A percentile compares a stretch with the other conserved stretches of the same genome.
These are phyloP conservation scores for Balansia obtecta DNA, from an alignment of 2,329 filamentous ascomycete species.

Conservation along the genomic window DNA sequence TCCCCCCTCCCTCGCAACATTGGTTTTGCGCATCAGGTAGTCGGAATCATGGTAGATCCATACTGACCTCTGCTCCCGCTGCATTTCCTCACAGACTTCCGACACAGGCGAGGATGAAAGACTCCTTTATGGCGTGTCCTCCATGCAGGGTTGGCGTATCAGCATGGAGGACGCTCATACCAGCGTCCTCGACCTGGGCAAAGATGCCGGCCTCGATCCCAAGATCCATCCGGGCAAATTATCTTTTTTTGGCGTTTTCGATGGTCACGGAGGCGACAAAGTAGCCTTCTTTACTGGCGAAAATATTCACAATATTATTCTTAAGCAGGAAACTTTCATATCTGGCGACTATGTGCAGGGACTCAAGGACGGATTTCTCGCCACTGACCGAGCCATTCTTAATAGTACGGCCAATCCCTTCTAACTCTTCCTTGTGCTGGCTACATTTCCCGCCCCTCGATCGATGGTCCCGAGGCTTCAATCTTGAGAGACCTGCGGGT, in stretches of 20 bases:
- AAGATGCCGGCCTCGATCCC: conserved; percentile 42
- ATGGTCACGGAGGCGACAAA: conserved; percentile 94
- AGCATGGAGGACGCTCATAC: conserved; percentile 98
- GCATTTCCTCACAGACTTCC: conserved; percentile 51
- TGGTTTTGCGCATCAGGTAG: neutral
- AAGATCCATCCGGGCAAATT: conserved; percentile 61
- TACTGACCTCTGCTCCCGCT: conserved; percentile 14
- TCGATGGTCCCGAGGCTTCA: neutral
- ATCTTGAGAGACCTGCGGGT: neutral
- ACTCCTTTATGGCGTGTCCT: conserved; percentile 85
- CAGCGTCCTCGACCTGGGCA: conserved; percentile 67
- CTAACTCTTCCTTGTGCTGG: neutral
- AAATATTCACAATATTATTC: conserved; percentile 85
- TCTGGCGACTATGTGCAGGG: conserved; percentile 87
- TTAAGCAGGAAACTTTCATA: conserved; percentile 90
- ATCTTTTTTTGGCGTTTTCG: conserved; percentile 96
- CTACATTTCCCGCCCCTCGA: no score
- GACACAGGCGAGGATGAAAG: conserved; percentile 85
- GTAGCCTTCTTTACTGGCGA: conserved; percentile 88
- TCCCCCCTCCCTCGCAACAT: neutral
- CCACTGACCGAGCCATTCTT: conserved; percentile 89
- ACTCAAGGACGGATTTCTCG: conserved; percentile 92
- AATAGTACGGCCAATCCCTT: conserved; percentile 55
- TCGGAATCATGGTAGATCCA: neutral
- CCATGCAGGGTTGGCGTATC: conserved; percentile 99